Evolutionary conservation across 2,329 filamentous ascomycete species (phyloP).

Genomic region (Blastomyces parvus): DNA sequence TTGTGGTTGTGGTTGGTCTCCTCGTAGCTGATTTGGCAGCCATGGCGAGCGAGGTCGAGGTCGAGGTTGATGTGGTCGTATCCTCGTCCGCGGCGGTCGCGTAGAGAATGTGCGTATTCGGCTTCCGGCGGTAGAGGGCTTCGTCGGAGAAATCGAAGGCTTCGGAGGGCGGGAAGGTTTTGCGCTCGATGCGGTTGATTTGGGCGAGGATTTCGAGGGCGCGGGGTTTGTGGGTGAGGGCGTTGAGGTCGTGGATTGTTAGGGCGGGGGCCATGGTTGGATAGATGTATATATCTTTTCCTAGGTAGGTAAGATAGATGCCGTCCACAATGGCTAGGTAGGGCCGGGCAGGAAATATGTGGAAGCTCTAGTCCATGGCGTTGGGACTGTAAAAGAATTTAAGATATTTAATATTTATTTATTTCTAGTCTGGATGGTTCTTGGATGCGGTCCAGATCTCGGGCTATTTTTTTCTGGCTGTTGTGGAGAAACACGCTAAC

Average conservation of each 20-base stretch:
- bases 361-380: not conserved
- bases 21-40: slow-evolving; percentile 12
- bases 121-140: slow-evolving; percentile 40
- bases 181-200: slow-evolving; percentile 39
- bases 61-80: slow-evolving; percentile 12
- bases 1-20: not conserved
- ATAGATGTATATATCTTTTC: not conserved
- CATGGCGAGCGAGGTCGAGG: slow-evolving; percentile 12
- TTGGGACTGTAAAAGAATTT: no score
- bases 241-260: slow-evolving; percentile 31
- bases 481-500: not conserved
- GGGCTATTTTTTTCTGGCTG: not conserved
- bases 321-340: not conserved
- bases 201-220: slow-evolving; percentile 29
- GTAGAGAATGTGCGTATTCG: slow-evolving; percentile 39
- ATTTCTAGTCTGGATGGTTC: no score
- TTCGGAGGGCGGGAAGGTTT: slow-evolving; percentile 44
- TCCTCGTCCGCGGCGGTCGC: slow-evolving; percentile 16
- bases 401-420: no score
- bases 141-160: slow-evolving; percentile 37
- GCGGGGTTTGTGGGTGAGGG: slow-evolving; percentile 27
- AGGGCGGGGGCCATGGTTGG: slow-evolving; percentile 11
- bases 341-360: not conserved
- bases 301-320: no score
- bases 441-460: no score